phyloP scores from a whole-genome alignment of 2,329 filamentous ascomycete genomes.

The Alternaria ethzedia region DNA sequence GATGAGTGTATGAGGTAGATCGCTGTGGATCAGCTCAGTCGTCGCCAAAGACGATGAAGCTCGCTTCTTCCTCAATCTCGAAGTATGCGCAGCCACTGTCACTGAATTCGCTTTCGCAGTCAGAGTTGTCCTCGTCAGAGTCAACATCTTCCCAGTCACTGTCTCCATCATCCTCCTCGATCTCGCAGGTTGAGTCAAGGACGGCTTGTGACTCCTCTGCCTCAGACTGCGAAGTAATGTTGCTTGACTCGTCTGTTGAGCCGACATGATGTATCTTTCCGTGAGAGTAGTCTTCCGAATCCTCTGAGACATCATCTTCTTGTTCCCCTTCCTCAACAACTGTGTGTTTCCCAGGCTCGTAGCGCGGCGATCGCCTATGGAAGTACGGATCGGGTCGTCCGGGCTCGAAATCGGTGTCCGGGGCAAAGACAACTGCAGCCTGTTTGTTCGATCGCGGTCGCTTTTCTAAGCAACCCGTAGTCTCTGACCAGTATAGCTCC shows the following conservation, averaged over 20 bases:
- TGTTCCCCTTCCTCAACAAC: slow-evolving; percentile 3
- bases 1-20: not conserved
- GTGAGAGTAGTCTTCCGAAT: slow-evolving; percentile 27
- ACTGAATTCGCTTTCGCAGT: slow-evolving; percentile 22
- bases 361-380: slow-evolving; percentile 34
- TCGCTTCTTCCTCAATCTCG: slow-evolving; percentile 25
- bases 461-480: slow-evolving; percentile 3
- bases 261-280: slow-evolving; percentile 5
- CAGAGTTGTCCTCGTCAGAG: slow-evolving; percentile 3
- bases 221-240: not conserved
- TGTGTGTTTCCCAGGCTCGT: slow-evolving; percentile 37
- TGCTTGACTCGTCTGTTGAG: not conserved
- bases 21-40: slow-evolving; percentile 16
- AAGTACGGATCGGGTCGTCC: slow-evolving; percentile 35
- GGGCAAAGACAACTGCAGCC: slow-evolving; percentile 24
- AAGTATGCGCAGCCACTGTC: slow-evolving; percentile 19
- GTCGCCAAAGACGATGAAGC: slow-evolving; percentile 31
- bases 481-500: slow-evolving; percentile 34
- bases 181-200: slow-evolving; percentile 7
- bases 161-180: slow-evolving; percentile 23
- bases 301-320: slow-evolving; percentile 21
- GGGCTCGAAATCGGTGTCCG: slow-evolving; percentile 28
- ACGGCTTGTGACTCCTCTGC: not conserved
- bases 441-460: slow-evolving; percentile 8
- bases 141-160: slow-evolving; percentile 33